Conservation (phyloP, 805 yeast genomes). For the Millerago galiae region DNA sequence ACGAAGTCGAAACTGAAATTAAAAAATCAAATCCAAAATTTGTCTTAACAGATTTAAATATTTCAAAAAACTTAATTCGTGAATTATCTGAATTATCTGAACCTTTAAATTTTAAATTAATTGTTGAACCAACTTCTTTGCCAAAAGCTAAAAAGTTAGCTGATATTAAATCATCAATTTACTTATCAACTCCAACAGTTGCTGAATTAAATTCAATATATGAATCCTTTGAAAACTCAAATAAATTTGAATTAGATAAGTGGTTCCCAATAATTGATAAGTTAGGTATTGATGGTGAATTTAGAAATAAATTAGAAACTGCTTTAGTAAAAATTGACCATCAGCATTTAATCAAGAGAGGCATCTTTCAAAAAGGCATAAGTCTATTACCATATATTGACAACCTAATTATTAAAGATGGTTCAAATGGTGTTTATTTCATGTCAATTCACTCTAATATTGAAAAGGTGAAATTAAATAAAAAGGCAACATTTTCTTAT, state of each 20-base stretch:
- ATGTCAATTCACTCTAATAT: conserved; percentile 28
- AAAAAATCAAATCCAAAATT: conserved; percentile 35
- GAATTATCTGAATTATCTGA: conserved; percentile 28
- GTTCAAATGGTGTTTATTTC: conserved; percentile 52
- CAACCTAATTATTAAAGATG: conserved; percentile 59
- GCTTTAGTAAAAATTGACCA: conserved; percentile 20
- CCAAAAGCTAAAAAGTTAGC: conserved; percentile 44
- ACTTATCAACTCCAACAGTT: conserved; percentile 54
- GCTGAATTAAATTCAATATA: conserved; percentile 54
- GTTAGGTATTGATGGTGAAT: conserved; percentile 40
- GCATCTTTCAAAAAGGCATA: conserved; percentile 58
- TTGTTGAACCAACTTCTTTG: conserved; percentile 75
- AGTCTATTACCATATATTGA: conserved; percentile 73
- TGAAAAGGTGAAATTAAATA: background rate
- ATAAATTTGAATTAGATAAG: conserved; percentile 41
- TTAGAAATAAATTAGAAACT: conserved; percentile 40
- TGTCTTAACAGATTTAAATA: conserved; percentile 64
- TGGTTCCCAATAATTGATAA: conserved; percentile 77
- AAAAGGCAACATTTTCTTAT: conserved; percentile 12
- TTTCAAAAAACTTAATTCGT: conserved; percentile 38
- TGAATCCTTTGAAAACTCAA: conserved; percentile 38
- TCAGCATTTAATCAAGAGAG: conserved; percentile 30
- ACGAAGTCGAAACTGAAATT: conserved; percentile 38
- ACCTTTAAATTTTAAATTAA: conserved; percentile 26
- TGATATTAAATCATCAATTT: conserved; percentile 6